phyloP scores from a whole-genome alignment of 371 early-diverging fungal genomes.

The Nematocida parisii region DNA sequence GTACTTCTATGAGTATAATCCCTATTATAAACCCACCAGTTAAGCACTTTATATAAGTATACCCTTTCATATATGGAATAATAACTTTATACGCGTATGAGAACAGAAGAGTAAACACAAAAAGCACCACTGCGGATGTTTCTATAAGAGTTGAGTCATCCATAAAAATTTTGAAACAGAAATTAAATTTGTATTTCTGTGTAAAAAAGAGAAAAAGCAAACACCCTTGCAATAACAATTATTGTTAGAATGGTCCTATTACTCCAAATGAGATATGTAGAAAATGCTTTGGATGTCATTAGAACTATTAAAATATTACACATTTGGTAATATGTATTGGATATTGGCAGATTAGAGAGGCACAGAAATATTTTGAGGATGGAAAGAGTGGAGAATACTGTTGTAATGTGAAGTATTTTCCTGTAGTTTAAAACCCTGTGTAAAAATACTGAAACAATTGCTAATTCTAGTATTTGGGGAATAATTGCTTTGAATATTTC shows the following conservation, averaged over 20 bases:
- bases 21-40: slow-evolving; percentile 64
- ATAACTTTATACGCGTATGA: slow-evolving; percentile 53
- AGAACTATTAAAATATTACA: slow-evolving; percentile 2
- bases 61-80: slow-evolving; percentile 39
- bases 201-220: neutral
- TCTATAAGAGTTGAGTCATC: slow-evolving; percentile 8
- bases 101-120: slow-evolving; percentile 61
- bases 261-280: neutral
- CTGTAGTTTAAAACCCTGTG: neutral
- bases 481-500: neutral
- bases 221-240: neutral
- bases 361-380: neutral
- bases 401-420: slow-evolving; percentile 5
- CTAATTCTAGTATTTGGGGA: neutral
- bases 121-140: slow-evolving; percentile 39
- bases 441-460: neutral
- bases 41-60: slow-evolving; percentile 63
- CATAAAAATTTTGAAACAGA: slow-evolving; percentile 42
- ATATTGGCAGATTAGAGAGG: neutral
- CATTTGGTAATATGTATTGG: slow-evolving; percentile 22
- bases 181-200: slow-evolving; percentile 14
- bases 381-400: slow-evolving; percentile 3
- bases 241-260: neutral
- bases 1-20: slow-evolving; percentile 62
- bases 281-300: slow-evolving; percentile 11